Evolutionary conservation across 345 rosid species (phyloP), one percentile per base, ranked within the genome.

Genomic region (Cardiospermum halicacabum): DNA sequence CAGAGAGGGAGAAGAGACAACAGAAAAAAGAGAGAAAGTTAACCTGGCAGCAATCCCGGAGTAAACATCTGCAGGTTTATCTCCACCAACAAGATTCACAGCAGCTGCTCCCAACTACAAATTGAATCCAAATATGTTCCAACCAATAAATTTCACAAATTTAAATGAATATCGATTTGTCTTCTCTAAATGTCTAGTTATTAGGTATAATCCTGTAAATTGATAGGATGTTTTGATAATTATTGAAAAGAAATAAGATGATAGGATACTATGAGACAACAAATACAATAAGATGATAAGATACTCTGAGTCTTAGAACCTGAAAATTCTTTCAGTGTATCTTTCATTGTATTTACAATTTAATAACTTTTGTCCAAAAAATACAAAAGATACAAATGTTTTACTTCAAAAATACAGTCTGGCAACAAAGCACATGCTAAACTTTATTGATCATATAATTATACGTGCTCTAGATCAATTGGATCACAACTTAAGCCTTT

Each of bases 71-170:
- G 92, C 89, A 61, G 99, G 99, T 77, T 87, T 89, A 66, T 82
- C 96, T 72, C 92, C 91, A n/a, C 77, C 70, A 15, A 91, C 91
- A 68, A 95, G 96, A 82, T 95, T 95, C 54, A 95, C 99, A 27
- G 97, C 96, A 67, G 82, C 93, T 65, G 99, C 99, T 74, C 99
- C 99, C 71, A 95, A 71, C 99, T 94, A 76, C 68, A 8, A 70
- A 78, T 66, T 39, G 49, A 51, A 75, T 51, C 58, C 37, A 75
- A 25, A 39, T n/a, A 58, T 11, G 16, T 42, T 62, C 47, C 13
- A 47, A 4, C 50, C 27, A 45, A 16, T 25, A 59, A 0, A 18
- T 19, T 36, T 8, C 27, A 10, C 1, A 36, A 9, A 56, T 12
- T n/a, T n/a, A 4, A 11, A 9, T 37, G n/a, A 10, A 34, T 21